phyloP scores from a whole-genome alignment of 441 rosid species.

The Cnidoscolus chayamansa region DNA sequence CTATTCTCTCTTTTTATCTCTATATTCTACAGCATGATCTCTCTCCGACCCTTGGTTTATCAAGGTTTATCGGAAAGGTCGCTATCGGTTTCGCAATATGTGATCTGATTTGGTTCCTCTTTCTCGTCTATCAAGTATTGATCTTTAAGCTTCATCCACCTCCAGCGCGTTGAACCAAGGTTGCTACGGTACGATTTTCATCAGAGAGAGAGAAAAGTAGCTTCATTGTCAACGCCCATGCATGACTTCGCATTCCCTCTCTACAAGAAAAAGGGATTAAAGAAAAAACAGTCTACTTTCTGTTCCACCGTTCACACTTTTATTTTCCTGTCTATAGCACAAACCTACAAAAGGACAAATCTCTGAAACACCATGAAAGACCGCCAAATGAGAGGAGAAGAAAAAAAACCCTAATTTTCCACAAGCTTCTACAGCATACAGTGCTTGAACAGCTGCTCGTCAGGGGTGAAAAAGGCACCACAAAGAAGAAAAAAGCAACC shows the following conservation, averaged over 20 bases:
- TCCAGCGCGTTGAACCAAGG: slow-evolving; percentile 14
- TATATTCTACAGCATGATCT: neutral
- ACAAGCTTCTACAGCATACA: slow-evolving; percentile 7
- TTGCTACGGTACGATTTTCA: slow-evolving; percentile 10
- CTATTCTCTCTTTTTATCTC: neutral
- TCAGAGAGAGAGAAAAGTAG: slow-evolving; percentile 23
- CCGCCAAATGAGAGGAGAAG: slow-evolving; percentile 9
- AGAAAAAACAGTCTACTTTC: neutral
- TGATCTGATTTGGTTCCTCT: slow-evolving; percentile 12
- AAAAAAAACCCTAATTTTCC: slow-evolving; percentile 27
- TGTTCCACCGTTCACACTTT: slow-evolving; percentile 15
- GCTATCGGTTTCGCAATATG: slow-evolving; percentile 22
- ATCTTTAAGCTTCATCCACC: slow-evolving; percentile 25
- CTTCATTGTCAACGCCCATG: slow-evolving; percentile 35
- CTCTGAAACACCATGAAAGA: slow-evolving; percentile 12
- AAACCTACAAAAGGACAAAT: slow-evolving; percentile 12
- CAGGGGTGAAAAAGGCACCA: slow-evolving; percentile 29
- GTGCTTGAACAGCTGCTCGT: slow-evolving; percentile 46
- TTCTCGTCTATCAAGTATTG: slow-evolving; percentile 31
- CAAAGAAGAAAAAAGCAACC: slow-evolving; percentile 16
- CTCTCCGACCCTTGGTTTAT: slow-evolving; percentile 7
- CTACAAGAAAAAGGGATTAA: neutral
- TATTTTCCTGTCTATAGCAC: neutral
- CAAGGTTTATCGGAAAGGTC: slow-evolving; percentile 10
- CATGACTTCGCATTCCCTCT: slow-evolving; percentile 29